Percentiles rank a stretch among this genome's conserved stretches.
phyloP scores from a whole-genome alignment of 176 grass and related monocot species.

The Panicum miliaceum region DNA sequence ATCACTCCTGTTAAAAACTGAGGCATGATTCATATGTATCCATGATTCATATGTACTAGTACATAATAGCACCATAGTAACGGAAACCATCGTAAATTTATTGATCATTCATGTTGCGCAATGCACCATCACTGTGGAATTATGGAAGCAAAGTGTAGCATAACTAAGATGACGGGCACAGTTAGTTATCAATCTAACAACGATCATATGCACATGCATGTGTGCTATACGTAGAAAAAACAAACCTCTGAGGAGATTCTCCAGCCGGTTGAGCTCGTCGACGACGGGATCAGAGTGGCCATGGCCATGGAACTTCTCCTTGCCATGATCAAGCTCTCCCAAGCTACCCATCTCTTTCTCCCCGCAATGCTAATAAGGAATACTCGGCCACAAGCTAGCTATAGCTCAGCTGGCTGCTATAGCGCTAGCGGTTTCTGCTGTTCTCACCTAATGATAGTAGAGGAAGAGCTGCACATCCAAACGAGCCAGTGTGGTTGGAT shows the following conservation, averaged over 20 bases:
- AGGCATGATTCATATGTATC: no score
- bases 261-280: slow-evolving; percentile 80
- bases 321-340: slow-evolving; percentile 61
- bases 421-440: neutral
- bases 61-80: neutral
- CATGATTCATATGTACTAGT: neutral
- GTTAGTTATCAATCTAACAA: neutral
- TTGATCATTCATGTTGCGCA: neutral
- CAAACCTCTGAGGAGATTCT: slow-evolving; percentile 82
- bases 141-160: neutral
- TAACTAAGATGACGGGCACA: neutral
- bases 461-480: slow-evolving; percentile 16
- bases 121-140: neutral
- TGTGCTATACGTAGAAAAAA: neutral
- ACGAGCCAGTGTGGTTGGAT: slow-evolving; percentile 53
- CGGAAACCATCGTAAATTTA: neutral
- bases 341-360: slow-evolving; percentile 68
- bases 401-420: slow-evolving; percentile 14
- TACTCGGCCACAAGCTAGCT: neutral
- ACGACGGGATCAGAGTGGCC: slow-evolving; percentile 59
- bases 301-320: slow-evolving; percentile 59
- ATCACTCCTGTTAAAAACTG: neutral
- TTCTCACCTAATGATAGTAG: slow-evolving; percentile 24
- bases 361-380: neutral
- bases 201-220: slow-evolving; percentile 2